Base-by-base conservation (phyloP, 257 asterid species). In the Solanum acaule region DNA sequence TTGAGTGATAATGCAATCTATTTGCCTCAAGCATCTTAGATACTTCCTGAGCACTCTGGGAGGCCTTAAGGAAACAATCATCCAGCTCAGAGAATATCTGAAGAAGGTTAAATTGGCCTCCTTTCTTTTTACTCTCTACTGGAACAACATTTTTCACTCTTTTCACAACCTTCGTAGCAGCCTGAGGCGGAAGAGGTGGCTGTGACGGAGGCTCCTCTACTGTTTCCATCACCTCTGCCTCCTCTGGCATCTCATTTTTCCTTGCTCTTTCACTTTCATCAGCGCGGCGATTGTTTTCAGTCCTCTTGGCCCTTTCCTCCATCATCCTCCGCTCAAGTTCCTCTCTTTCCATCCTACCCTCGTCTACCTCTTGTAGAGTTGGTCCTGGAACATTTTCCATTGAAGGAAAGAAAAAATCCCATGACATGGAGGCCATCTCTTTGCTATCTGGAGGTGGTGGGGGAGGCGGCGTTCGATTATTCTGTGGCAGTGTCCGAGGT, bases 1-100 rank as follows among this genome's bases (percentile, higher is more conserved):
- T 97, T 1, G 99, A 97, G 92, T 97, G 99, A 89, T 96, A 97
- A 91, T 97, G 99, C 93, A 97, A 91, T 34, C 98, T 96, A 84
- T 95, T 94, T 0, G 99, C 99, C 93, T 97, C 98, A 2, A 97
- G 98, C 98, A 95, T 95, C 84, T 98, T 91, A 5, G 98, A 94
- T 31, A 97, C 98, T 31, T 96, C 99, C 10, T 96, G 96, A 87
- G 98, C 98, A 90, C 99, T 95, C 88, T 97, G 96, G 0, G 96
- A 97, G 56, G 98, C 98, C 93, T 93, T 92, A 8, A 97, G 98
- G 88, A 97, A 97, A 88, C 95, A 95, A 90, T 97, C 99, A 93
- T 97, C 99, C 78, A 97, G 94, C 6, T 93, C 95, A 44, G 90
- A 90, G 82, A 96, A 96, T 90, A 97, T 93, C 88, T 93, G 93